phyloP scores from a whole-genome alignment of 768 basidiomycete species.

The Cystofilobasidium capitatum region DNA sequence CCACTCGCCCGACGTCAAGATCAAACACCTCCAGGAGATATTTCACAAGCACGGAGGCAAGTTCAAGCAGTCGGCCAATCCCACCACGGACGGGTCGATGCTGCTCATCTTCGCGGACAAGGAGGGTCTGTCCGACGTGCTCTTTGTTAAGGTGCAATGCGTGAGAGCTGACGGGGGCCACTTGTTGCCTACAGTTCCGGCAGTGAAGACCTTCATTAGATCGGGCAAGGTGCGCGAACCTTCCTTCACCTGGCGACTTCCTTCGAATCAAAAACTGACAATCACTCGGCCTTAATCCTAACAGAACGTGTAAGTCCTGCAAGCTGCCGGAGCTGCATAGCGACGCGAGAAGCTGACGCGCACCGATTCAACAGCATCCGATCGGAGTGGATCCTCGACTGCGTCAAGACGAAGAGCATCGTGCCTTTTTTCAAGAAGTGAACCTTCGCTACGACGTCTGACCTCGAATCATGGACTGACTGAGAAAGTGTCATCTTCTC shows the following conservation, averaged over 20 bases:
- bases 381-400: constrained; percentile 74
- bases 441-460: not conserved
- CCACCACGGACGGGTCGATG: constrained; percentile 50
- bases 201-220: too few relatives aligned
- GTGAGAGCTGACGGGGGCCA: too few relatives aligned
- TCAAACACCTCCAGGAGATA: constrained; percentile 55
- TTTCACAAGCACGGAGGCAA: constrained; percentile 41
- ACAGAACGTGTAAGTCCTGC: too few relatives aligned
- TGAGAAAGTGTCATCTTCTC: not conserved
- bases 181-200: too few relatives aligned
- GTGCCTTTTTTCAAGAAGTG: constrained; percentile 46
- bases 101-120: constrained; percentile 48
- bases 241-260: too few relatives aligned
- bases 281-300: too few relatives aligned
- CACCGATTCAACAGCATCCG: constrained; percentile 61
- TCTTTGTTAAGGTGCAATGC: too few relatives aligned
- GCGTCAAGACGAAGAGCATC: constrained; percentile 51
- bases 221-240: too few relatives aligned
- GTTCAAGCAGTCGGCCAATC: constrained; percentile 42
- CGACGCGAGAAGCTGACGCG: constrained; percentile 67
- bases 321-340: too few relatives aligned
- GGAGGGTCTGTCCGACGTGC: constrained; percentile 41
- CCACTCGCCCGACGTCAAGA: constrained; percentile 60
- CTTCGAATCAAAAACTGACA: too few relatives aligned
- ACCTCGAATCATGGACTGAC: not conserved